Evolutionary conservation across 148 eudicot species (phyloP).

Genomic region (Rheum nobile): DNA sequence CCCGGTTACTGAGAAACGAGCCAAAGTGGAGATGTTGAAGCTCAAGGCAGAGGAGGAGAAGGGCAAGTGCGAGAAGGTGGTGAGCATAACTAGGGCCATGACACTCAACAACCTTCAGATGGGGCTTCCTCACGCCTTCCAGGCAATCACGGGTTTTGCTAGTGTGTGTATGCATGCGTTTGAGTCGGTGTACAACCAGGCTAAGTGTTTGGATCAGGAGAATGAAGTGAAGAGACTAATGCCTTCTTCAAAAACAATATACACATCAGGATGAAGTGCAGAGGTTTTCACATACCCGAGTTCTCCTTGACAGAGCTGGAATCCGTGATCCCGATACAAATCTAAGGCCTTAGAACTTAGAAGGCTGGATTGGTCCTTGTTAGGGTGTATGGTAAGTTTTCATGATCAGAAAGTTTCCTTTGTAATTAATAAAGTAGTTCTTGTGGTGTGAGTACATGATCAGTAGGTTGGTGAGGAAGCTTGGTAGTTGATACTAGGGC

Average conservation of each 20-base stretch:
- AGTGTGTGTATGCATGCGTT: constrained; percentile 56
- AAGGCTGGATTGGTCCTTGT: too few species aligned
- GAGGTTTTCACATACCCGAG: too few species aligned
- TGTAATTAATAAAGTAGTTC: neutral
- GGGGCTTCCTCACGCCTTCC: constrained; percentile 82
- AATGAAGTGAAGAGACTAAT: constrained; percentile 52
- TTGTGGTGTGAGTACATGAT: neutral
- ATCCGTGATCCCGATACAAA: too few species aligned
- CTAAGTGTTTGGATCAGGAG: constrained; percentile 41
- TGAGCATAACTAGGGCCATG: constrained; percentile 61
- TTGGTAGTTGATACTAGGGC: neutral
- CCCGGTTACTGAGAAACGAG: constrained; percentile 50
- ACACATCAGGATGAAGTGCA: too few species aligned
- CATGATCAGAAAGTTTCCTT: neutral
- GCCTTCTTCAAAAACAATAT: constrained; percentile 9
- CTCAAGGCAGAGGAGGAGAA: constrained; percentile 80
- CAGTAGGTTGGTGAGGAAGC: neutral
- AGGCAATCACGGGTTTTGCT: constrained; percentile 81
- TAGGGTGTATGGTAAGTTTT: neutral
- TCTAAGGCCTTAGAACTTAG: too few species aligned
- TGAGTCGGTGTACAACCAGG: constrained; percentile 57
- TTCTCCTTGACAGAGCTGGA: too few species aligned
- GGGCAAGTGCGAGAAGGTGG: constrained; percentile 60
- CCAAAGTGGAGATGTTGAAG: constrained; percentile 45
- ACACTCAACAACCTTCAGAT: constrained; percentile 76